Evolutionary conservation across 83 land plant genomes (phyloP).

Genomic region (Thuja plicata): DNA sequence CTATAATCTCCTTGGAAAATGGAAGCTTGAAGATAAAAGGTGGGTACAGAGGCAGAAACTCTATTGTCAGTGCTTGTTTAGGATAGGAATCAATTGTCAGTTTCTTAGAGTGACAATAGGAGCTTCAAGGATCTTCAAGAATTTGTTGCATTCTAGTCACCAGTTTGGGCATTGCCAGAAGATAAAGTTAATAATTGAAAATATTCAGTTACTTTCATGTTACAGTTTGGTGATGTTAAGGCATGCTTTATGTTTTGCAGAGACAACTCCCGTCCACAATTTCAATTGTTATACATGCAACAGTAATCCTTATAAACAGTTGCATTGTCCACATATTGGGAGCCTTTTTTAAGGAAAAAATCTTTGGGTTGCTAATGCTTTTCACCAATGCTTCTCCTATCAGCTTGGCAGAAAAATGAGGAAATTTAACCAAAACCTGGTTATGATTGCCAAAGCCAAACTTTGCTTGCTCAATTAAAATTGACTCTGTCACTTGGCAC

Average conservation of each 20-base stretch:
- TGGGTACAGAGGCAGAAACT: background rate
- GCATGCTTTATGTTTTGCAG: background rate
- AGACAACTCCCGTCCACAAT: background rate
- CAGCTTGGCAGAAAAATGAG: background rate
- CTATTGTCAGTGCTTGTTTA: background rate
- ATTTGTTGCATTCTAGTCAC: background rate
- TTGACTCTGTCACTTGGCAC: background rate
- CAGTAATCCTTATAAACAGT: background rate
- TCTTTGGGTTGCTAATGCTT: background rate
- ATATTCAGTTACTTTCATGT: background rate
- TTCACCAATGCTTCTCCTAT: background rate
- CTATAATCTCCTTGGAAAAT: background rate
- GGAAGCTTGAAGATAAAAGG: background rate
- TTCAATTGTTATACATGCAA: background rate
- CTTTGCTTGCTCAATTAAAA: background rate
- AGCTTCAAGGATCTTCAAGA: background rate
- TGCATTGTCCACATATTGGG: background rate
- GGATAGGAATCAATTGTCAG: background rate
- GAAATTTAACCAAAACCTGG: background rate
- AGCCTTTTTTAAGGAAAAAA: background rate
- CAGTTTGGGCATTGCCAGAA: background rate
- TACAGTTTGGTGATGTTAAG: background rate
- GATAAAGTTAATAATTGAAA: background rate
- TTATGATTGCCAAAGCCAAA: background rate
- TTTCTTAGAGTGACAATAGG: background rate